Evolutionary conservation across 345 rosid genomes (phyloP).

Genomic region (Viola odorata): DNA sequence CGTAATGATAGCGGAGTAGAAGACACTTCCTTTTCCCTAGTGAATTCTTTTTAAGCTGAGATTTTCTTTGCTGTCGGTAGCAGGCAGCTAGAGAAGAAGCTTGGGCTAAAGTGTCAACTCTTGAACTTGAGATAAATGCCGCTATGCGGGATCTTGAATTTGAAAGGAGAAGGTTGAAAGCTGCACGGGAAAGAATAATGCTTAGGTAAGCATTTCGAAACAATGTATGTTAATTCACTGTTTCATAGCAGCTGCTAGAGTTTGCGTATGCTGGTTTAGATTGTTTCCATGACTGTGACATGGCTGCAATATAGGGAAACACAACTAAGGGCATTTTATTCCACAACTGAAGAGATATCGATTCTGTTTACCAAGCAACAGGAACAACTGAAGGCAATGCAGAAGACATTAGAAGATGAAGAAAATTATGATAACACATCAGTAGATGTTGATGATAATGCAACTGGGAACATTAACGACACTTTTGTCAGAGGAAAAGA

Average conservation of each 20-base stretch:
- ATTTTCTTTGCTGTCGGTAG: slow-evolving; percentile 60
- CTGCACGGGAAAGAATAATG: slow-evolving; percentile 98
- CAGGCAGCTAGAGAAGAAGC: slow-evolving; percentile 99
- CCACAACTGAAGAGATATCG: slow-evolving; percentile 86
- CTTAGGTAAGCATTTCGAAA: slow-evolving; percentile 57
- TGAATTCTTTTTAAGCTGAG: slow-evolving; percentile 46
- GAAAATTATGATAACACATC: slow-evolving; percentile 80
- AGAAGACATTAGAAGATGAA: slow-evolving; percentile 85
- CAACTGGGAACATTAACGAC: slow-evolving; percentile 24
- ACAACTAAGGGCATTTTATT: slow-evolving; percentile 86
- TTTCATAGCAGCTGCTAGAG: neutral
- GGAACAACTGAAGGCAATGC: slow-evolving; percentile 94
- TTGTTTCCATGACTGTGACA: neutral
- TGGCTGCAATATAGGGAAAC: slow-evolving; percentile 67
- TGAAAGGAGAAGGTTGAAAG: slow-evolving; percentile 86
- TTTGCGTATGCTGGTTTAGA: neutral
- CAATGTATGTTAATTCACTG: neutral
- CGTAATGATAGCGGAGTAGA: no score
- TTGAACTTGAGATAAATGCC: slow-evolving; percentile 78
- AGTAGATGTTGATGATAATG: slow-evolving; percentile 56
- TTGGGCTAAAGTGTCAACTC: slow-evolving; percentile 86
- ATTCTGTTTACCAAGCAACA: slow-evolving; percentile 79
- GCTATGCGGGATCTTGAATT: slow-evolving; percentile 83
- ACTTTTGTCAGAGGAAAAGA: slow-evolving; percentile 26
- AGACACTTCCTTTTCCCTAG: no score